phyloP scores from a whole-genome alignment of 2,329 filamentous ascomycete species.

The Ascochyta koolunga region DNA sequence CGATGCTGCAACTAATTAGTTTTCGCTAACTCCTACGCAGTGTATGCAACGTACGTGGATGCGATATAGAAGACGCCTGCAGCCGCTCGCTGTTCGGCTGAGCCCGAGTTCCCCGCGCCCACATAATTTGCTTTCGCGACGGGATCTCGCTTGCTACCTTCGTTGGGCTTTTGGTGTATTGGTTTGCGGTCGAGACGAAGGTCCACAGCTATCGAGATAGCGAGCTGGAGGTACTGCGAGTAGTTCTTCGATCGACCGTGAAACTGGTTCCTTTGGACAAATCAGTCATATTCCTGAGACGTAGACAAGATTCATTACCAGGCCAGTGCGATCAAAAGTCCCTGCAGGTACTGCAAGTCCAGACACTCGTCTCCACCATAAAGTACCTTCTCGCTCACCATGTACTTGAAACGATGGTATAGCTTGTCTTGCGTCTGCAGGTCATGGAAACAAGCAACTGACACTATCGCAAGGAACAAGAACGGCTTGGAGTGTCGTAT shows the following conservation, averaged over 20 bases:
- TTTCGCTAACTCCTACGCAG: neutral
- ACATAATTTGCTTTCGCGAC: conserved; percentile 16
- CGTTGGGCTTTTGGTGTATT: conserved; percentile 21
- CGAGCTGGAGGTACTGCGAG: conserved; percentile 40
- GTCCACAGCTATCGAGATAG: conserved; percentile 41
- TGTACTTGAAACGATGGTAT: conserved; percentile 38
- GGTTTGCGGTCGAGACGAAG: conserved; percentile 38
- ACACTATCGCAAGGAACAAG: conserved; percentile 36
- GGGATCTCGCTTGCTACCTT: conserved; percentile 33
- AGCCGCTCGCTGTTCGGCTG: conserved; percentile 53
- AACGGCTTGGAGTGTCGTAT: conserved; percentile 40
- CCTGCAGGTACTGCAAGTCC: conserved; percentile 37
- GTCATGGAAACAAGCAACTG: conserved; percentile 41
- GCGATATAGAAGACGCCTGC: conserved; percentile 54
- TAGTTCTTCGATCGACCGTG: conserved; percentile 37
- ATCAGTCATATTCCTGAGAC: conserved; percentile 3
- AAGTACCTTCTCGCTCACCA: conserved; percentile 37
- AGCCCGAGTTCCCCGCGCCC: conserved; percentile 29
- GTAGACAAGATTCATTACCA: conserved; percentile 24
- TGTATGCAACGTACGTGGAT: conserved; percentile 44
- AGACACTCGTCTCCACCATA: conserved; percentile 38
- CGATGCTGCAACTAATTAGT: conserved; percentile 36
- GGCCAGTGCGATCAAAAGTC: conserved; percentile 35
- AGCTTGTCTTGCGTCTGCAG: conserved; percentile 43
- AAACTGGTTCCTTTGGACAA: conserved; percentile 36